phyloP scores from a whole-genome alignment of 495 filamentous ascomycete genomes.

The Articulospora tetracladia region DNA sequence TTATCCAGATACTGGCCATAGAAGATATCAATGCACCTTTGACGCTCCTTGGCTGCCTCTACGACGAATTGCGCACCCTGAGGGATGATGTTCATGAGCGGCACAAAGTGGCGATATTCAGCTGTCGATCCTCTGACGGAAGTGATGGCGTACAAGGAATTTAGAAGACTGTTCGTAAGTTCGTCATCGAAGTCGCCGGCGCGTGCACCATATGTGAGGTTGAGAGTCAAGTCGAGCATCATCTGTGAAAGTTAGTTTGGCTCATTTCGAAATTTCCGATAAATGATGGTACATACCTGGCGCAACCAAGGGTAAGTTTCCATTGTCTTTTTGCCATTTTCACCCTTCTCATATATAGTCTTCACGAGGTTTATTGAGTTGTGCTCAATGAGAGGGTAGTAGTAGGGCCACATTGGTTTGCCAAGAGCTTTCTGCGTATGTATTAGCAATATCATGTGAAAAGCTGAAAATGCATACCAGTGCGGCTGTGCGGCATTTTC shows the following conservation, averaged over 20 bases:
- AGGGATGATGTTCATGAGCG: background rate
- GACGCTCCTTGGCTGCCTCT: background rate
- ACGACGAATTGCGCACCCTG: background rate
- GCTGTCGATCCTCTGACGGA: background rate
- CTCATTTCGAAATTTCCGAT: background rate
- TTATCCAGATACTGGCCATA: background rate
- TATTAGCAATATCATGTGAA: background rate
- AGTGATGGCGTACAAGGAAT: background rate
- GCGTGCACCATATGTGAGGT: constrained; percentile 1
- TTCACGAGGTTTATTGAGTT: background rate
- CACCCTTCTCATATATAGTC: background rate
- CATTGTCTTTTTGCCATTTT: background rate
- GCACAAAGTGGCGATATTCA: background rate
- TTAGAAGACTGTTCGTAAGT: background rate
- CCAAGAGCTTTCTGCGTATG: background rate
- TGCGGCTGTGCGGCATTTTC: constrained; percentile 1
- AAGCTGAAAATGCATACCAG: background rate
- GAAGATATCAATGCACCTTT: background rate
- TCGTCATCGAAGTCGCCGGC: background rate
- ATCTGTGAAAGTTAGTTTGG: background rate
- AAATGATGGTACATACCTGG: background rate
- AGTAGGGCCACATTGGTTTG: constrained; percentile 1
- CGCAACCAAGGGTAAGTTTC: constrained; percentile 1
- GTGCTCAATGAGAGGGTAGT: constrained; percentile 5
- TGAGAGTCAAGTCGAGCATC: background rate